Conservation (phyloP, 2,329 filamentous ascomycete species). For the Neonectria magnoliae region DNA sequence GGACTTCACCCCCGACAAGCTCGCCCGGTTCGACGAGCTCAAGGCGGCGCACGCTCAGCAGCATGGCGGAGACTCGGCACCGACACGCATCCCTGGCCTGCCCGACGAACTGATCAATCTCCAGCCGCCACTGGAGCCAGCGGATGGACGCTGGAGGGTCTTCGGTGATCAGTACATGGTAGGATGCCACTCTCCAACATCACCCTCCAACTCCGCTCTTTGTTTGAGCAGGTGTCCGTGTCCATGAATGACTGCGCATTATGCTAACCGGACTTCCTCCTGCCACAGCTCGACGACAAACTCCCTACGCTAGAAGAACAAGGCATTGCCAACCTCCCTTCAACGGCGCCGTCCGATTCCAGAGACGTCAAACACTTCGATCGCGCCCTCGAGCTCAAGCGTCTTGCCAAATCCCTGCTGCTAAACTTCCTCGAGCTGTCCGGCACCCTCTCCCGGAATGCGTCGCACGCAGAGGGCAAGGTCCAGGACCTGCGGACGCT, state of each 20-base stretch:
- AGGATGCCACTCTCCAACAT: conserved; percentile 13
- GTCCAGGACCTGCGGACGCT: conserved; percentile 82
- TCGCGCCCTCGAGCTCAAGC: conserved; percentile 75
- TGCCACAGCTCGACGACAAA: conserved; percentile 64
- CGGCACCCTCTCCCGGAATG: conserved; percentile 55
- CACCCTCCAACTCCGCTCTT: neutral
- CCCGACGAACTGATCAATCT: conserved; percentile 80
- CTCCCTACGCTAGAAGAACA: conserved; percentile 75
- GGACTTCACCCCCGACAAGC: conserved; percentile 82
- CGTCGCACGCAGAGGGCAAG: conserved; percentile 71
- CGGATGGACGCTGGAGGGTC: conserved; percentile 74
- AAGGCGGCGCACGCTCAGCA: conserved; percentile 52
- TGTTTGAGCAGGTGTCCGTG: neutral
- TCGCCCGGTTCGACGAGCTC: conserved; percentile 63
- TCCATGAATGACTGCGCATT: neutral
- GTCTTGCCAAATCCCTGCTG: conserved; percentile 83
- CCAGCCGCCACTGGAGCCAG: conserved; percentile 81
- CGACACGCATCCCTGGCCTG: conserved; percentile 57
- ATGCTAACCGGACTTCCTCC: conserved; percentile 6
- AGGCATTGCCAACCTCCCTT: conserved; percentile 73
- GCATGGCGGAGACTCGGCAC: conserved; percentile 40
- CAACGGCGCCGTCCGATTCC: conserved; percentile 52
- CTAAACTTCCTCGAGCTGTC: conserved; percentile 89
- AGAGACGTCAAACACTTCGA: conserved; percentile 67
- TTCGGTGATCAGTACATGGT: conserved; percentile 76